Conservation (phyloP, 2,329 filamentous ascomycete species). For the Cordyceps farinosa region DNA sequence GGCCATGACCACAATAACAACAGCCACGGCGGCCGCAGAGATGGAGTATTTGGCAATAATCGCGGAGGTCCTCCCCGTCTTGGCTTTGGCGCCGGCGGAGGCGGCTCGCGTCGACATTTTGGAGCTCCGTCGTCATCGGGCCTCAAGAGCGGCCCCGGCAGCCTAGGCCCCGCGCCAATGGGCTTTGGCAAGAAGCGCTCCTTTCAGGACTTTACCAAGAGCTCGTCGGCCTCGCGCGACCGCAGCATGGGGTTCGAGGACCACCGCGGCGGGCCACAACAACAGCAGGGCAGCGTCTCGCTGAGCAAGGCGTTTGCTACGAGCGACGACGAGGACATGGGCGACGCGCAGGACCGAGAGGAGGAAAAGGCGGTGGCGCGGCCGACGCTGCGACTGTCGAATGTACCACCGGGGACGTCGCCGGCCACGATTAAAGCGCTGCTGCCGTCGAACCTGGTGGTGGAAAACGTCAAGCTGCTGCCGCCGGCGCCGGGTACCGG, state of each 20-base stretch:
- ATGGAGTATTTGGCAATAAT: slow-evolving; percentile 1
- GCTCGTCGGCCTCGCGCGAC: slow-evolving; percentile 31
- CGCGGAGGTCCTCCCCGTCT: slow-evolving; percentile 24
- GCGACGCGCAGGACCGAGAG: slow-evolving; percentile 39
- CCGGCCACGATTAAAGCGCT: slow-evolving; percentile 58
- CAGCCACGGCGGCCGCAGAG: slow-evolving; percentile 4
- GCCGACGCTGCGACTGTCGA: slow-evolving; percentile 59
- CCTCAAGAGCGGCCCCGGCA: slow-evolving; percentile 59
- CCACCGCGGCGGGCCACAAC: slow-evolving; percentile 44
- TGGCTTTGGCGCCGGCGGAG: slow-evolving; percentile 29
- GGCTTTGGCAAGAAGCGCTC: slow-evolving; percentile 53
- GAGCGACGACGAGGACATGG: slow-evolving; percentile 55
- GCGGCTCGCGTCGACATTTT: slow-evolving; percentile 60
- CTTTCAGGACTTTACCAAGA: slow-evolving; percentile 35
- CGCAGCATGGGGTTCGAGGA: slow-evolving; percentile 34
- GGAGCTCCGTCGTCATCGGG: slow-evolving; percentile 41
- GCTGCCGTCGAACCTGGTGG: slow-evolving; percentile 55
- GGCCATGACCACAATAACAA: slow-evolving; percentile 24
- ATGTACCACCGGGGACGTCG: slow-evolving; percentile 58
- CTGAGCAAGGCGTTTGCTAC: slow-evolving; percentile 70
- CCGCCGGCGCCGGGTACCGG: slow-evolving; percentile 45
- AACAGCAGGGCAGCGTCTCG: slow-evolving; percentile 24
- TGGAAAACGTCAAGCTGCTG: slow-evolving; percentile 72
- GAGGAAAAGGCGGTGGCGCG: slow-evolving; percentile 59
- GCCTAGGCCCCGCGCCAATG: slow-evolving; percentile 51